Evolutionary conservation across 2,329 filamentous ascomycete species (phyloP), one percentile per base, ranked within the genome.

Genomic region (Fusarium sarcochroum): DNA sequence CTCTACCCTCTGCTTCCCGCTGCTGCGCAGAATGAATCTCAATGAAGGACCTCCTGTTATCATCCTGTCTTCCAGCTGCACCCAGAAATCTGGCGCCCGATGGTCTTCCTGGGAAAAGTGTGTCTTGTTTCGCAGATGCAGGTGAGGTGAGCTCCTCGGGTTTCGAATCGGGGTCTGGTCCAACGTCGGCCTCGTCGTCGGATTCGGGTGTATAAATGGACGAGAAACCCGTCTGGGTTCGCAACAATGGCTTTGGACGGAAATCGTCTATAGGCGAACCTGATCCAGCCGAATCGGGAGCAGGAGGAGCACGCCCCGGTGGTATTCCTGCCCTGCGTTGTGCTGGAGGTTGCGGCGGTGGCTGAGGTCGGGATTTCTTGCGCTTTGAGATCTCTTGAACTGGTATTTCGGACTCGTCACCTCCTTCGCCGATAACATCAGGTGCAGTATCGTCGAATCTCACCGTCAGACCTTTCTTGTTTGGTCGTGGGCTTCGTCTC

Each of bases 351-450:
- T 37, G 21, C 14, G 13, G 11, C 41, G 34, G 54, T 13, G 18
- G 34, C 25, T 53, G 40, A 20, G 78, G 79, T 71, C 75, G 80
- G 30, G 74, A 53, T 69, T 74, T 83, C 78, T 86, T 90, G 66
- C 81, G 83, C 76, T 83, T 85, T 7, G 89, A 90, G 55, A 97
- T 90, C 75, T 96, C 91, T 20, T 89, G 83, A 3, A 90, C 87
- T 3, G 92, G 92, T 10, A 86, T 82, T 54, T 92, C 89, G 55
- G 91, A 91, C 78, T 97, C 94, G 75, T 98, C 95, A 34, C 95
- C 95, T 59, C 95, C 95, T 78, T 95, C 91, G 46, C 95, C 95
- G 75, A 98, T 98, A 65, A 97, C 80, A 46, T 93, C 91, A 8
- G 94, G 94, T 55, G 86, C 84, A 11, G 85, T 86, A 70, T 92